Evolutionary conservation across 768 basidiomycete genomes (phyloP).

Genomic region (Cystofilobasidium capitatum): DNA sequence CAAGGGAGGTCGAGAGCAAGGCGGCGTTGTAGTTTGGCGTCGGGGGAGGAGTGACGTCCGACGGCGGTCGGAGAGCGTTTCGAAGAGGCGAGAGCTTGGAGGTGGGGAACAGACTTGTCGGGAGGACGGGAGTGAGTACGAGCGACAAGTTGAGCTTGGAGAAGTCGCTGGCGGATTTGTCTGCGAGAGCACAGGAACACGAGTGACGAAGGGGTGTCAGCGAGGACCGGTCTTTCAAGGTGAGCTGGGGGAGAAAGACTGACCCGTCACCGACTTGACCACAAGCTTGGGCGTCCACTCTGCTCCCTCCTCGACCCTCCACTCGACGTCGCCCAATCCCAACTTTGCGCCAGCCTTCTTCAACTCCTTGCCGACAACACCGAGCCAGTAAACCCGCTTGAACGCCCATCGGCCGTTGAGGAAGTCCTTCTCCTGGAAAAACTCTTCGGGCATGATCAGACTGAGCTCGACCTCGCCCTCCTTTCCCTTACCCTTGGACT

Average conservation of each 20-base stretch:
- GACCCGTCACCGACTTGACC: conserved; percentile 17
- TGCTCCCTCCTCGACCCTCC: conserved; percentile 31
- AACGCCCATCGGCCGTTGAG: conserved; percentile 81
- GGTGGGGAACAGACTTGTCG: conserved; percentile 49
- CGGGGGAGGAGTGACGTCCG: conserved; percentile 38
- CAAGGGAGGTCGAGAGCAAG: conserved; percentile 43
- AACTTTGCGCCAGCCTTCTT: not conserved
- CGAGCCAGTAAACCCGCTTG: conserved; percentile 82
- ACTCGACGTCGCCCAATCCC: conserved; percentile 49
- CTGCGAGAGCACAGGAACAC: conserved; percentile 12
- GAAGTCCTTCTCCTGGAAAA: conserved; percentile 97
- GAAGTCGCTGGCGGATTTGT: conserved; percentile 23
- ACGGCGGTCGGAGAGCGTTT: conserved; percentile 52
- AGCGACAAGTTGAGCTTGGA: conserved; percentile 58
- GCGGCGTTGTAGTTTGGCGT: conserved; percentile 75
- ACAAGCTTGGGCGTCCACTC: conserved; percentile 25
- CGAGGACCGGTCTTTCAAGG: no score
- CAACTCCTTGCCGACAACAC: conserved; percentile 56
- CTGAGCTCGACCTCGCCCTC: conserved; percentile 66
- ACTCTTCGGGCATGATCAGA: conserved; percentile 75
- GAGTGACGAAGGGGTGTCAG: conserved; percentile 31
- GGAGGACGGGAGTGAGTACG: conserved; percentile 61
- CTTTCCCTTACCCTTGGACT: conserved; percentile 33
- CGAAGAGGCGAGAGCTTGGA: conserved; percentile 57
- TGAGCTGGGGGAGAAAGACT: conserved; percentile 28